Evolutionary conservation across 2,329 filamentous ascomycete genomes (phyloP).

Genomic region (Macrophomina phaseolina): DNA sequence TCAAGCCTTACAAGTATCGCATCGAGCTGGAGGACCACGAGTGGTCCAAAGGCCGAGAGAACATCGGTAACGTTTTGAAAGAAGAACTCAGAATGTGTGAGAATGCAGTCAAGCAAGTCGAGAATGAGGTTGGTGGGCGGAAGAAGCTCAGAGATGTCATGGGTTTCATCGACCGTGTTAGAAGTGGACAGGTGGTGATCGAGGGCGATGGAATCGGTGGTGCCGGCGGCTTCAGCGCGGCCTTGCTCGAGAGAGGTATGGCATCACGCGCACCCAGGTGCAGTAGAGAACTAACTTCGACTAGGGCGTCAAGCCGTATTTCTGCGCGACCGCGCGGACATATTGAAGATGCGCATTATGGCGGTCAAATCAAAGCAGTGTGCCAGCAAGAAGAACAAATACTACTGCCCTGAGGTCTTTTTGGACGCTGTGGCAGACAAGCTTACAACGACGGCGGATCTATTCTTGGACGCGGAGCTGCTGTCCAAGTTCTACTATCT

Average conservation of each 20-base stretch:
- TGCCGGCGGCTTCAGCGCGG: constrained; percentile 90
- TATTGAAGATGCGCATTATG: constrained; percentile 86
- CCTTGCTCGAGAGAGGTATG: constrained; percentile 80
- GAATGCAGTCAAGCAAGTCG: constrained; percentile 74
- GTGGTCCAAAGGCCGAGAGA: constrained; percentile 85
- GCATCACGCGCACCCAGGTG: background rate
- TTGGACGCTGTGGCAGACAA: constrained; percentile 97
- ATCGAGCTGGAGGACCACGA: constrained; percentile 93
- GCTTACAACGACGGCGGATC: constrained; percentile 89
- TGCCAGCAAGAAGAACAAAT: constrained; percentile 82
- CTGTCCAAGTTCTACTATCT: constrained; percentile 98
- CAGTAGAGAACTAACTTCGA: background rate
- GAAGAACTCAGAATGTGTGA: constrained; percentile 87
- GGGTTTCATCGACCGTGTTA: constrained; percentile 85
- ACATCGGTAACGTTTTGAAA: constrained; percentile 80
- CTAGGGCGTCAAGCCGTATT: constrained; percentile 91
- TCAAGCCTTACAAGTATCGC: constrained; percentile 98
- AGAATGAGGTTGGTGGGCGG: constrained; percentile 77
- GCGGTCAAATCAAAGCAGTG: constrained; percentile 94
- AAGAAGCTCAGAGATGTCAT: constrained; percentile 90
- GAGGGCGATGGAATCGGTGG: constrained; percentile 84
- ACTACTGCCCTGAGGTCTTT: constrained; percentile 96
- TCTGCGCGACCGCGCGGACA: constrained; percentile 86
- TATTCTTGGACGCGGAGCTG: constrained; percentile 97
- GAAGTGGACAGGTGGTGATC: constrained; percentile 82